Evolutionary conservation across 768 basidiomycete genomes (phyloP), one percentile per base, ranked within the genome.

Genomic region (Basidioascus undulatus): DNA sequence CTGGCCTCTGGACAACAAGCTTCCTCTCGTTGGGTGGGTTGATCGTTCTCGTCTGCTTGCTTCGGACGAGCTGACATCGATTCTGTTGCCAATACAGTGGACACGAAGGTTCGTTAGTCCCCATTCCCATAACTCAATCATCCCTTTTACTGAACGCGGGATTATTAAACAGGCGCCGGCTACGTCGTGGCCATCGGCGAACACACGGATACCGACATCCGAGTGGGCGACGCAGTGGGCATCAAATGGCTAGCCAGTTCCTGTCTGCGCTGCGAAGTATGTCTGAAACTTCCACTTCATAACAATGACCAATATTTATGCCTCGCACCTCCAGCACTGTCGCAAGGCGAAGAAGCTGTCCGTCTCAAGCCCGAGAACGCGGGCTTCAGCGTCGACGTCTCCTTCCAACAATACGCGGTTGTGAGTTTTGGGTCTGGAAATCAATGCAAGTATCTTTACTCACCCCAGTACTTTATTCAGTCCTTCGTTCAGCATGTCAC

Each of bases 71-170:
- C n/a, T n/a, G n/a, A n/a, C n/a, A n/a, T n/a, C n/a, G n/a, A n/a
- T n/a, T n/a, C n/a, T n/a, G n/a, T n/a, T n/a, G n/a, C n/a, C n/a
- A n/a, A n/a, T n/a, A n/a, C n/a, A n/a, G 78, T 13, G 79, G 83
- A 0, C 82, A 84, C 53, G 76, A 83, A 59, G 82, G 81, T 47
- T 77, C 80, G 16, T 79, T n/a, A n/a, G 76, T 86, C 49, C 81
- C 71, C 20, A 62, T 65, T 6, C 59, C n/a, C n/a, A n/a, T n/a
- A n/a, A n/a, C n/a, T n/a, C n/a, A n/a, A n/a, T n/a, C n/a, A n/a
- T n/a, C n/a, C n/a, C n/a, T n/a, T n/a, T n/a, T n/a, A n/a, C n/a
- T n/a, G n/a, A n/a, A n/a, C n/a, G n/a, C n/a, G n/a, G n/a, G n/a
- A n/a, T n/a, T n/a, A n/a, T n/a, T n/a, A n/a, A n/a, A n/a, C n/a